These are phyloP conservation scores for Candolleomyces eurysporus DNA, from an alignment of 768 basidiomycete genomes.

Conservation along the genomic window DNA sequence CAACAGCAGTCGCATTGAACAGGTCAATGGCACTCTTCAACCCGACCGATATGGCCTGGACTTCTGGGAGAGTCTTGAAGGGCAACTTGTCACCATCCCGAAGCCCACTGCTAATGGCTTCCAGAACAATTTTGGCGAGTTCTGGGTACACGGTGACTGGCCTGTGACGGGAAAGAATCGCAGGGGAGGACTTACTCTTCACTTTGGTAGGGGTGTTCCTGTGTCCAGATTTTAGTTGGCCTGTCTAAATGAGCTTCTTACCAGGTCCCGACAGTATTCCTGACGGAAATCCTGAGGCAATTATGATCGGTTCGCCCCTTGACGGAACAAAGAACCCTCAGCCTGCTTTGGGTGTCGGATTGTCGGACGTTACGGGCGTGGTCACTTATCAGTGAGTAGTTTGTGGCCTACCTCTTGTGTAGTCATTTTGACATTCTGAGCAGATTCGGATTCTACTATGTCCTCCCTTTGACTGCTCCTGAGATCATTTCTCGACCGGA, in stretches of 20 bases:
- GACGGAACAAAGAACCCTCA: constrained; percentile 52
- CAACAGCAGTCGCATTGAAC: constrained; percentile 45
- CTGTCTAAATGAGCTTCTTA: constrained; percentile 2
- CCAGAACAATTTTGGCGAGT: constrained; percentile 50
- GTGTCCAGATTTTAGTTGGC: background rate
- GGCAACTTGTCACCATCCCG: constrained; percentile 53
- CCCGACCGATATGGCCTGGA: constrained; percentile 56
- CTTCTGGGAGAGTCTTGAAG: constrained; percentile 65
- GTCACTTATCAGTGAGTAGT: constrained; percentile 48
- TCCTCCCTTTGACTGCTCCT: constrained; percentile 57
- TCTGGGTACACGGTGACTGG: constrained; percentile 62
- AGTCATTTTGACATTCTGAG: background rate
- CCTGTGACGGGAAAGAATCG: constrained; percentile 51
- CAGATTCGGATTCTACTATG: constrained; percentile 53
- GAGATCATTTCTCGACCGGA: constrained; percentile 38
- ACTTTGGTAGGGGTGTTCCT: constrained; percentile 35
- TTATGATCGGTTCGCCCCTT: constrained; percentile 53
- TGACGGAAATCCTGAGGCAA: constrained; percentile 55
- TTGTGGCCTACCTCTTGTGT: background rate
- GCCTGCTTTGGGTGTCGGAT: constrained; percentile 42
- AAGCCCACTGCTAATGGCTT: constrained; percentile 48
- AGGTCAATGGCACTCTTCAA: constrained; percentile 44
- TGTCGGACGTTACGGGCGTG: constrained; percentile 54
- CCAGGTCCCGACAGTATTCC: constrained; percentile 49
- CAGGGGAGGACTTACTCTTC: constrained; percentile 55